A percentile compares a stretch with the other conserved stretches of the same genome.
Conservation (phyloP, 2,329 filamentous ascomycete species). For the Ophiostoma ips region DNA sequence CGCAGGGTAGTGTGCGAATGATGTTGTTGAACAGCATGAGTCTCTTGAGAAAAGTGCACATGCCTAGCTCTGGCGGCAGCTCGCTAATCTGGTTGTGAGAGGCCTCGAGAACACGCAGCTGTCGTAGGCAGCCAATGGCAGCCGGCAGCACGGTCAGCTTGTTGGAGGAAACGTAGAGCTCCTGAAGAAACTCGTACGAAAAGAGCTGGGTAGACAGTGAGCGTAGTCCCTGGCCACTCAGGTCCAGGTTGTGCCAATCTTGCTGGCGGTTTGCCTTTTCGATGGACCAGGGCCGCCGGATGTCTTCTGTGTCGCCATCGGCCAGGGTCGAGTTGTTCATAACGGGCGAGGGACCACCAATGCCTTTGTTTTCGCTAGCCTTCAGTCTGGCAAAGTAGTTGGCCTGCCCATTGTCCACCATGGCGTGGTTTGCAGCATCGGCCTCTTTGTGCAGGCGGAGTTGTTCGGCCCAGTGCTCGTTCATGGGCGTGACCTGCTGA, state of each 20-base stretch:
- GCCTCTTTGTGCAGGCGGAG: conserved; percentile 66
- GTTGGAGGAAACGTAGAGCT: conserved; percentile 89
- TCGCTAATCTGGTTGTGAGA: conserved; percentile 76
- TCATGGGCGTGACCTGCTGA: conserved; percentile 29
- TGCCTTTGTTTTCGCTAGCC: conserved; percentile 55
- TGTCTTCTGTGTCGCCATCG: conserved; percentile 42
- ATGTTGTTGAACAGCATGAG: conserved; percentile 84
- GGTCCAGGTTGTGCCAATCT: conserved; percentile 85
- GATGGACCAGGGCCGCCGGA: conserved; percentile 45
- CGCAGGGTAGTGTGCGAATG: conserved; percentile 66
- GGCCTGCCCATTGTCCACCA: conserved; percentile 49
- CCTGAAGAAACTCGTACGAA: conserved; percentile 75
- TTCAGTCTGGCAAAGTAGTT: conserved; percentile 61
- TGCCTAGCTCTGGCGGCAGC: conserved; percentile 82
- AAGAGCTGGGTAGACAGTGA: conserved; percentile 71
- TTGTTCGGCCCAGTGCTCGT: conserved; percentile 78
- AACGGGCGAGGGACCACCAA: conserved; percentile 38
- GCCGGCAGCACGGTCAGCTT: conserved; percentile 69
- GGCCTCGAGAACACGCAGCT: conserved; percentile 69
- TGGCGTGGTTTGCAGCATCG: conserved; percentile 57
- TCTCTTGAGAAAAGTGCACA: conserved; percentile 85
- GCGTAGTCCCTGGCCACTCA: conserved; percentile 88
- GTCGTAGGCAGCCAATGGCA: conserved; percentile 68
- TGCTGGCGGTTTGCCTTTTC: conserved; percentile 57
- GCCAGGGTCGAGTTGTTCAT: conserved; percentile 34